A percentile compares a stretch with the other conserved stretches of the same genome.
phyloP scores from a whole-genome alignment of 2,329 filamentous ascomycete genomes.

The Xylaria hypoxylon region DNA sequence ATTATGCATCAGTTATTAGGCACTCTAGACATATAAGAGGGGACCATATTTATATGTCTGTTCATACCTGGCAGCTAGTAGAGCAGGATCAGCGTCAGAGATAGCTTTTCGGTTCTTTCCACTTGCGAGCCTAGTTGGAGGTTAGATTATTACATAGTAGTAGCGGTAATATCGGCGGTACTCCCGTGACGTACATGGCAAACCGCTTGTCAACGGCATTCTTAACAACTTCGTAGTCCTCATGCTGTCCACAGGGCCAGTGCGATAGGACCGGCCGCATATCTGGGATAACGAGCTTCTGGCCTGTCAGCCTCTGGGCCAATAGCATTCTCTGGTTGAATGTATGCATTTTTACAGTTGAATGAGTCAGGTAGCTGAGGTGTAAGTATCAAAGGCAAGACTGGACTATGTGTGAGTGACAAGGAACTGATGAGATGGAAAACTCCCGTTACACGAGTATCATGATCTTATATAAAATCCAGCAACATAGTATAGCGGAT shows the following conservation, averaged over 20 bases:
- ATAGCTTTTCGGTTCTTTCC: slow-evolving; percentile 39
- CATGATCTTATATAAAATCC: slow-evolving; percentile 6
- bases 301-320: slow-evolving; percentile 43
- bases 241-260: slow-evolving; percentile 43
- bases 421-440: neutral
- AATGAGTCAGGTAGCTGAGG: neutral
- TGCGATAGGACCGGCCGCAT: slow-evolving; percentile 45
- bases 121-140: slow-evolving; percentile 12
- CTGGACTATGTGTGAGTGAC: neutral
- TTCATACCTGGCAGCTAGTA: slow-evolving; percentile 46
- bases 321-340: slow-evolving; percentile 41
- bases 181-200: slow-evolving; percentile 34
- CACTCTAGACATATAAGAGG: neutral
- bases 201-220: slow-evolving; percentile 38
- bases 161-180: neutral
- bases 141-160: slow-evolving; percentile 5
- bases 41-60: neutral
- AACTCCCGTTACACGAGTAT: neutral
- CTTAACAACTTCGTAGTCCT: slow-evolving; percentile 42
- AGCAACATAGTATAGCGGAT: neutral
- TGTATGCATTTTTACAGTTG: slow-evolving; percentile 37
- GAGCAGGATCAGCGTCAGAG: slow-evolving; percentile 40
- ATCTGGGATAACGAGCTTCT: slow-evolving; percentile 45
- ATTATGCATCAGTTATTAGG: neutral
- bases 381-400: too few relatives aligned